A percentile compares a stretch with the other conserved stretches of the same genome.
Conservation (phyloP, 768 basidiomycete genomes). For the Trametes cinnabarina region DNA sequence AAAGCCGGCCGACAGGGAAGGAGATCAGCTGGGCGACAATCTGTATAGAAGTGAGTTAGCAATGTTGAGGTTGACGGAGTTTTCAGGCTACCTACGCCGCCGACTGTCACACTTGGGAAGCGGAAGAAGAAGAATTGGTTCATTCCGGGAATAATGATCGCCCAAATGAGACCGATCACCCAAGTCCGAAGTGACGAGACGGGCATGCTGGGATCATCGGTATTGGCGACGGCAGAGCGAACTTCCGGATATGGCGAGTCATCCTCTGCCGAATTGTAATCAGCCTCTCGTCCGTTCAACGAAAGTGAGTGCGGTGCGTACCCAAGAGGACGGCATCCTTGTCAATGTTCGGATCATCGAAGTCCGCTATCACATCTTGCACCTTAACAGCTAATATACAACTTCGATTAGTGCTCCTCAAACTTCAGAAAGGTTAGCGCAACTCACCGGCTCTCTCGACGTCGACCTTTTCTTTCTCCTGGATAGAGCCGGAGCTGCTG, state of each 20-base stretch:
- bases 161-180: constrained; percentile 52
- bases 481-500: constrained; percentile 5
- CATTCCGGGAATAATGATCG: constrained; percentile 54
- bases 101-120: constrained; percentile 63
- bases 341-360: constrained; percentile 37
- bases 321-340: constrained; percentile 26
- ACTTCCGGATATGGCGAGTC: constrained; percentile 32
- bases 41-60: constrained; percentile 25
- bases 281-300: neutral
- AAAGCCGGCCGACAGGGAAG: constrained; percentile 63
- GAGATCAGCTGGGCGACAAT: constrained; percentile 72
- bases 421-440: neutral
- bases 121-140: constrained; percentile 82
- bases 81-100: constrained; percentile 34
- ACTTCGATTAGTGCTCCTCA: neutral
- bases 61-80: neutral
- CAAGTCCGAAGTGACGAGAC: constrained; percentile 43
- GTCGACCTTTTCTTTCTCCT: constrained; percentile 10
- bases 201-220: constrained; percentile 60
- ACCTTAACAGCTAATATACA: neutral
- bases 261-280: constrained; percentile 17
- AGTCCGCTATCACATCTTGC: constrained; percentile 22
- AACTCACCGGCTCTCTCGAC: constrained; percentile 13
- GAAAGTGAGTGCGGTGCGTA: neutral
- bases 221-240: constrained; percentile 55